phyloP scores from a whole-genome alignment of 202 grass and related monocot genomes.

The Carex arenaria region DNA sequence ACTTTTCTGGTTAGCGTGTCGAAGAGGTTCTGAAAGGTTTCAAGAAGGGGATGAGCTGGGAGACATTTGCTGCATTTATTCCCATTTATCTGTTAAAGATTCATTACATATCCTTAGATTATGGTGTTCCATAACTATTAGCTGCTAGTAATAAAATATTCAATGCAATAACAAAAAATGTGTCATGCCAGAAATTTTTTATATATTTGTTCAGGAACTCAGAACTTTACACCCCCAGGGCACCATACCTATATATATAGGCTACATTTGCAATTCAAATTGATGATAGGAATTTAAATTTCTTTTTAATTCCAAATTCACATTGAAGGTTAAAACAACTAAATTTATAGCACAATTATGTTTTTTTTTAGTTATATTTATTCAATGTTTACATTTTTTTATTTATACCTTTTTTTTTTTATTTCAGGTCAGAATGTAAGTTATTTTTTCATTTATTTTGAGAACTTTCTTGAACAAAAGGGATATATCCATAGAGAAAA shows the following conservation, averaged over 20 bases:
- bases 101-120: background rate
- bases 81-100: conserved; percentile 13
- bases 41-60: conserved; percentile 11
- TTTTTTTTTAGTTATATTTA: background rate
- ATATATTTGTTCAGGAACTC: background rate
- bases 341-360: background rate
- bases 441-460: background rate
- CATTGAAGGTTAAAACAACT: too few relatives aligned
- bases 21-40: conserved; percentile 19
- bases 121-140: background rate
- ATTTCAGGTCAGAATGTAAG: background rate
- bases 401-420: background rate
- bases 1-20: conserved; percentile 1
- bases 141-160: background rate
- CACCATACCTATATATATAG: background rate
- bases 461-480: too few relatives aligned
- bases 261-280: background rate
- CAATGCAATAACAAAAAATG: background rate
- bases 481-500: too few relatives aligned
- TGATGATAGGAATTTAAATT: too few relatives aligned
- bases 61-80: conserved; percentile 12
- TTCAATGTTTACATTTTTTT: background rate
- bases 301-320: too few relatives aligned
- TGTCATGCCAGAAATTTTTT: background rate
- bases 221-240: background rate